Evolutionary conservation across 495 filamentous ascomycete genomes (phyloP).

Genomic region (Penicillium macrosclerotiorum): DNA sequence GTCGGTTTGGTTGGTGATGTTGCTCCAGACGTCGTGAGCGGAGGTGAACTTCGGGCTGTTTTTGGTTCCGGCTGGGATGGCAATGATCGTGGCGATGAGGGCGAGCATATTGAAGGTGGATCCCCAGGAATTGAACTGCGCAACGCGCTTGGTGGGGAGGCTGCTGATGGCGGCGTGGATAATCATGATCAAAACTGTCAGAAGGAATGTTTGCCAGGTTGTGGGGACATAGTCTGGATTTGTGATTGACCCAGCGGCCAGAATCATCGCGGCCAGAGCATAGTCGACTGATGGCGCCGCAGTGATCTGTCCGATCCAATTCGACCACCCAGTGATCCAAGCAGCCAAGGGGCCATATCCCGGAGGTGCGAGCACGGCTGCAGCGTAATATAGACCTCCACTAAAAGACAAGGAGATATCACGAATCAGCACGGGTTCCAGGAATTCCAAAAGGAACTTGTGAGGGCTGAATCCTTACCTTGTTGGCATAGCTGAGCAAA

Average conservation of each 20-base stretch:
- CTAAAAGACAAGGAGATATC: too few species aligned
- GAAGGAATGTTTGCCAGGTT: slow-evolving; percentile 67
- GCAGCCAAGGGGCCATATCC: slow-evolving; percentile 74
- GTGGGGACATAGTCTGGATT: slow-evolving; percentile 65
- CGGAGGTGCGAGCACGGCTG: slow-evolving; percentile 74
- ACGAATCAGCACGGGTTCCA: slow-evolving; percentile 18
- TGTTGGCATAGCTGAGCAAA: slow-evolving; percentile 68
- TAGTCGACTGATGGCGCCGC: slow-evolving; percentile 66
- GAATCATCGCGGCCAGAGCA: slow-evolving; percentile 66
- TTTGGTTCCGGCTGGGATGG: slow-evolving; percentile 63
- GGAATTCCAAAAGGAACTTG: background rate
- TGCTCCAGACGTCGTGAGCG: slow-evolving; percentile 64
- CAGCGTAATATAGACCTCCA: slow-evolving; percentile 76
- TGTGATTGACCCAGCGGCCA: slow-evolving; percentile 66
- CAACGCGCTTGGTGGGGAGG: slow-evolving; percentile 72
- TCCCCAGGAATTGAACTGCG: slow-evolving; percentile 71
- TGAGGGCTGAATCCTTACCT: slow-evolving; percentile 29
- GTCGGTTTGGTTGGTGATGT: slow-evolving; percentile 66
- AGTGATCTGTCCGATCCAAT: slow-evolving; percentile 71
- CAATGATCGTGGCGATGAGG: slow-evolving; percentile 63
- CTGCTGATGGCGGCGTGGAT: slow-evolving; percentile 70
- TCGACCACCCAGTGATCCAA: slow-evolving; percentile 74
- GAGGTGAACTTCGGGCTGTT: slow-evolving; percentile 62
- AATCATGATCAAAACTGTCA: slow-evolving; percentile 67
- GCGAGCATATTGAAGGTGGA: slow-evolving; percentile 74